Base-by-base conservation (phyloP, 306 rosid genomes). In the Prunus kanzakura region DNA sequence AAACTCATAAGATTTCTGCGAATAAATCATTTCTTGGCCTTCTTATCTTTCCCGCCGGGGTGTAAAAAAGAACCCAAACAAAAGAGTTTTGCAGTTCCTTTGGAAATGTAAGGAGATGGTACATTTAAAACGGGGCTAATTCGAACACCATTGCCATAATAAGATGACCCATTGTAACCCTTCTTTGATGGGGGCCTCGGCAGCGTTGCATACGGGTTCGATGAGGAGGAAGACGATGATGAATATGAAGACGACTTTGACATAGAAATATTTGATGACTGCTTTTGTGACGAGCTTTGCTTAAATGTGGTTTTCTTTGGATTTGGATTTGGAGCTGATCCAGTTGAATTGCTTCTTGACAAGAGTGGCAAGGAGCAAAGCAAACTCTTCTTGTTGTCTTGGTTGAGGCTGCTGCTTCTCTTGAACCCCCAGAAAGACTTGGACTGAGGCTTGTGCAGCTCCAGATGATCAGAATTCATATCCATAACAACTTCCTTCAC, bases 351-450 rank as follows among this genome's bases (percentile, higher is more conserved):
- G 82, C 96, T 96, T 71, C 99, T 78, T 50, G 89, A 88, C 22
- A 96, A 62, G 74, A 87, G 86, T 8, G 96, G 92, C 20, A 82
- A 54, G 7, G 97, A 84, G 54, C 80, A 79, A 41, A 79, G 78
- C 62, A 84, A 72, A 23, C 79, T 77, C 70, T 81, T 88, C 85
- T 82, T 91, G 62, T 74, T 81, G 58, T 89, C 96, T 78, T 83
- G 84, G 54, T 91, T 91, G 29, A 96, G 86, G 84, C 99, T 96
- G 61, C 51, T 86, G 51, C 98, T 96, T 88, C 98, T 92, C 49
- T 83, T 86, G 84, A 89, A 92, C 54, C 97, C 93, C 99, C 97
- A 96, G 70, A 92, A 96, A 16, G 98, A 88, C 81, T 81, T 92
- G 51, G 91, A 81, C 56, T 56, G 86, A 74, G 74, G 71, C 72